Base-by-base conservation (phyloP, 306 rosid species). In the Inga leiocalycina region DNA sequence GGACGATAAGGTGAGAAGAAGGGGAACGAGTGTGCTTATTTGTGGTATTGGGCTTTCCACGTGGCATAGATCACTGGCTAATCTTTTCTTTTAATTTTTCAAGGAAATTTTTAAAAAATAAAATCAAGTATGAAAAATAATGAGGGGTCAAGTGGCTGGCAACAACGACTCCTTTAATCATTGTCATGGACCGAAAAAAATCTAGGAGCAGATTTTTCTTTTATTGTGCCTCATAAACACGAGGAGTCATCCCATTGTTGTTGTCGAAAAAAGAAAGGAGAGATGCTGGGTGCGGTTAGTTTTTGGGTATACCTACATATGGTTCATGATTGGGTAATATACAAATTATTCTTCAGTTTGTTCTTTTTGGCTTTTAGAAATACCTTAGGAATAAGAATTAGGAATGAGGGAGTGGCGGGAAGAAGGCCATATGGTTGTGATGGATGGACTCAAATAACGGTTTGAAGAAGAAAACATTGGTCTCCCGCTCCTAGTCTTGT, bases 11-110 rank as follows among this genome's bases (percentile, higher is more conserved):
- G 87, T 79, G 82, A 74, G 84, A 82, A 81, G 73, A 20, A 74
- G 37, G 30, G 10, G 10, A 19, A 4, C 11, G 15, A 32, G 44
- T 65, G 66, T 65, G 82, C 74, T 68, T 75, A 85, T 81, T 30
- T 87, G 93, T 88, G 97, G 92, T 61, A 72, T 75, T 17, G 32
- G 81, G 82, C 81, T 79, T 76, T 73, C 95, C 92, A 87, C 91
- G 89, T 87, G 86, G 46, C 62, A 8, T 30, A 4, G 8, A 16
- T 74, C 65, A n/a, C 10, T 22, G 24, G 17, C 61, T 48, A 22
- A 30, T 49, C 41, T 16, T 9, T 16, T 51, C 30, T 4, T 32
- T 22, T 14, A 41, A 6, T 45, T 72, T 24, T 15, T 3, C 0
- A 3, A 10, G 66, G 66, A 12, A 44, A 64, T 64, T 5, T 64